Evolutionary conservation across 768 basidiomycete genomes (phyloP).

Genomic region (Clitopilus hobsonii): DNA sequence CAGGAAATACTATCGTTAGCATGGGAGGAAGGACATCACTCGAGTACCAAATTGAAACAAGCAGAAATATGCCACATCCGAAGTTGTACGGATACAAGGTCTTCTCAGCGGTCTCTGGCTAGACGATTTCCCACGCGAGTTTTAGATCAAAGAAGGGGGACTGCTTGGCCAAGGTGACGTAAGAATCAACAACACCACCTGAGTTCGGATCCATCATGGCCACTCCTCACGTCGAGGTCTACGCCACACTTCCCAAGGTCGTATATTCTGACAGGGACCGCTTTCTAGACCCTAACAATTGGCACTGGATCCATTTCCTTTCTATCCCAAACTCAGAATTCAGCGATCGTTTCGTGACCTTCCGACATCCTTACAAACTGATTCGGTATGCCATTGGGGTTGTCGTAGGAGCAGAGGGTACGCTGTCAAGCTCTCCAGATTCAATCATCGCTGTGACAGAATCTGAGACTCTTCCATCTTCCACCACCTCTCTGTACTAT

Average conservation of each 20-base stretch:
- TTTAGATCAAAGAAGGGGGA: too few species aligned
- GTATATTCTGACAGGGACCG: neutral
- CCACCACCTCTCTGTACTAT: constrained; percentile 10
- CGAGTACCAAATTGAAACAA: too few species aligned
- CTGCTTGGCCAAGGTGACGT: too few species aligned
- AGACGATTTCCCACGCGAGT: too few species aligned
- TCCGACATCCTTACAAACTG: constrained; percentile 14
- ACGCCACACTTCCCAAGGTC: neutral
- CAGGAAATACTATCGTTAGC: too few species aligned
- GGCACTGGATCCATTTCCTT: neutral
- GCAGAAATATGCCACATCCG: too few species aligned
- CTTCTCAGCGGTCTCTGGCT: too few species aligned
- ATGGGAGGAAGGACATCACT: too few species aligned
- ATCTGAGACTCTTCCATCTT: constrained; percentile 4
- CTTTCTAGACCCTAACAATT: neutral
- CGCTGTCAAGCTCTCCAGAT: constrained; percentile 11
- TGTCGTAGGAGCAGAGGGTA: constrained; percentile 14
- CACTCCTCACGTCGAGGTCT: neutral
- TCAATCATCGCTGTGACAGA: constrained; percentile 8
- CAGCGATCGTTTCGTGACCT: constrained; percentile 10
- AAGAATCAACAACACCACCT: too few species aligned
- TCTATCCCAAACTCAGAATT: neutral
- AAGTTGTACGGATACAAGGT: too few species aligned
- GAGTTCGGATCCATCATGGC: too few species aligned
- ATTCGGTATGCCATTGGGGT: constrained; percentile 16